A percentile compares a stretch with the other conserved stretches of the same genome.
phyloP scores from a whole-genome alignment of 2,329 filamentous ascomycete species.

The Stromatinia cepivora region DNA sequence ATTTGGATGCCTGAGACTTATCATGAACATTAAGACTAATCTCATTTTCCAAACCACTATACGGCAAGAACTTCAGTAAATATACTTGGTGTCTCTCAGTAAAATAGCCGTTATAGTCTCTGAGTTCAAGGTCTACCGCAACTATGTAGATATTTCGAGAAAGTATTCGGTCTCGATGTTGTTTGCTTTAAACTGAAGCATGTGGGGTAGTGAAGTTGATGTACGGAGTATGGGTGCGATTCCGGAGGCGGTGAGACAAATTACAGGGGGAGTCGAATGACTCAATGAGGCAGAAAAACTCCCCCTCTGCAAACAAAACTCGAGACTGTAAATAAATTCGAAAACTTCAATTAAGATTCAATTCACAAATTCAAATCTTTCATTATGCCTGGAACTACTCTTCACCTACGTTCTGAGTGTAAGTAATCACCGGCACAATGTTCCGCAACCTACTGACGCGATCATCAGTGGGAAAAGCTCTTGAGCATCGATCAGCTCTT shows the following conservation, averaged over 20 bases:
- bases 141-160: not conserved
- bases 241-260: constrained; percentile 14
- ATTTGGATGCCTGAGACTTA: not conserved
- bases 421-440: constrained; percentile 33
- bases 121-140: not conserved
- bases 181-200: not conserved
- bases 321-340: not conserved
- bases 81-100: not conserved
- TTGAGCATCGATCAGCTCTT: constrained; percentile 46
- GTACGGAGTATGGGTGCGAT: constrained; percentile 12
- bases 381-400: constrained; percentile 41
- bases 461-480: constrained; percentile 43
- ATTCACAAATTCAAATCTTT: constrained; percentile 26
- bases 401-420: constrained; percentile 46
- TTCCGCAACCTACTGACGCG: constrained; percentile 36
- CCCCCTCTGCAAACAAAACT: constrained; percentile 13
- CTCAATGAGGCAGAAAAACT: constrained; percentile 19
- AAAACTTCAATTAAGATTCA: not conserved
- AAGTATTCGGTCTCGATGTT: not conserved
- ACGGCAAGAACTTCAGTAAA: not conserved
- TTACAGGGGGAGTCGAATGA: constrained; percentile 4
- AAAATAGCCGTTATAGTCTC: not conserved
- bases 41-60: not conserved
- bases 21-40: not conserved
- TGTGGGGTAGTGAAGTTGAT: not conserved